Evolutionary conservation across 2,329 filamentous ascomycete genomes (phyloP).

Genomic region (Hypoxylon sp.): DNA sequence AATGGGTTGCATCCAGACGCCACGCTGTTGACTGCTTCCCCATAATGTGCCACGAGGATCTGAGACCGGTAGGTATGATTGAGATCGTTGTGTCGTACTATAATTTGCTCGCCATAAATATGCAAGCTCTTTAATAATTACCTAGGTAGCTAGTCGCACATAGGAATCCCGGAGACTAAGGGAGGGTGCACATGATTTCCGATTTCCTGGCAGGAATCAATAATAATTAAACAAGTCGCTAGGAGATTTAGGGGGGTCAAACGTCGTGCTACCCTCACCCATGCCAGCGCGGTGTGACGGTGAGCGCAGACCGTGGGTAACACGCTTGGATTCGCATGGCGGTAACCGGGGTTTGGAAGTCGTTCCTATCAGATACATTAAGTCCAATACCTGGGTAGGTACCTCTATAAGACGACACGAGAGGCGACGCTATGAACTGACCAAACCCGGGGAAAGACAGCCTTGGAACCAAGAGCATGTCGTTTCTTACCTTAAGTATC

Average conservation of each 20-base stretch:
- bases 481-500: constrained; percentile 2
- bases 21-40: constrained; percentile 10
- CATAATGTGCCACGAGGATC: constrained; percentile 26
- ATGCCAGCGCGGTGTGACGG: neutral
- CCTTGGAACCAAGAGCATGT: neutral
- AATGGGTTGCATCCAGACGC: constrained; percentile 15
- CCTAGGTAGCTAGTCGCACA: constrained; percentile 13
- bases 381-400: neutral
- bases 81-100: constrained; percentile 26
- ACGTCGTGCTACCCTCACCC: constrained; percentile 10
- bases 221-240: constrained; percentile 25
- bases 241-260: neutral
- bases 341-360: constrained; percentile 27
- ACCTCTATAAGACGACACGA: constrained; percentile 17
- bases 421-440: neutral
- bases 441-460: no score
- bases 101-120: constrained; percentile 10
- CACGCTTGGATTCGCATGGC: constrained; percentile 24
- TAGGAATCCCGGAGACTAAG: constrained; percentile 8
- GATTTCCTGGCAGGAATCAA: constrained; percentile 12
- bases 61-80: constrained; percentile 32
- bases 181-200: constrained; percentile 15
- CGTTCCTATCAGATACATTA: constrained; percentile 17
- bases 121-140: constrained; percentile 2
- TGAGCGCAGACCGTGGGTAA: neutral